Evolutionary conservation across 1,284 basidiomycete species (phyloP), one percentile per base, ranked within the genome.

Genomic region (Tausonia pullulans): DNA sequence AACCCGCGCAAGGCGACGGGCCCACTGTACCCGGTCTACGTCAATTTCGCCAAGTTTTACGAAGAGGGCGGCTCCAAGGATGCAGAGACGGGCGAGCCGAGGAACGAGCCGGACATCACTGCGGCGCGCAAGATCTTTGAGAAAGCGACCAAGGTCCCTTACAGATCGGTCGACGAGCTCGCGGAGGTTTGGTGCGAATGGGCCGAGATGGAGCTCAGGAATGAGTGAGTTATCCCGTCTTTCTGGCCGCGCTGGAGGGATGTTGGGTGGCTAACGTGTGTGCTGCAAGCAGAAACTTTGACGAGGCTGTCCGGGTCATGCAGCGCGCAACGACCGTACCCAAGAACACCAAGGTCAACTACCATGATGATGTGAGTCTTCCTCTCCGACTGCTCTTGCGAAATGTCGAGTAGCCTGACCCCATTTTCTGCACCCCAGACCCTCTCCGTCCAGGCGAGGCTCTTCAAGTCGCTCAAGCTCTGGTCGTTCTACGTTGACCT

Each of bases 141-240:
- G 73, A 92, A 90, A 74, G 94, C 85, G 0, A 87, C 88, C 1
- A 91, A 90, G 70, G 85, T 97, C 54, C 89, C 90, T 69, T 98
- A 93, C 81, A 90, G 87, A 75, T 80, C 84, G n/a, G 94, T 99
- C 4, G 96, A 99, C 74, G 96, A 99, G 73, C 81, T 99, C 45
- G 96, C 96, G 0, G 96, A 98, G 76, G 83, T 98, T 13, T 99
- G 96, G 96, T 96, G 92, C 74, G 93, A 97, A 75, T 98, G 95
- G 95, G 87, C 96, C 8, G 95, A 98, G 77, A 87, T 98, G 87
- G 96, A 99, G 75, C 81, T 98, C 58, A 83, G 96, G 49, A 88
- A 95, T 59, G 93, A 93, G 90, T 92, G 75, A 72, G 88, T 82
- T 14, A 46, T 63, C 48, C 5, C 8, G 4, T 41, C 63, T 44